Evolutionary conservation across 257 asterid species (phyloP).

Genomic region (Solanum commersonii): DNA sequence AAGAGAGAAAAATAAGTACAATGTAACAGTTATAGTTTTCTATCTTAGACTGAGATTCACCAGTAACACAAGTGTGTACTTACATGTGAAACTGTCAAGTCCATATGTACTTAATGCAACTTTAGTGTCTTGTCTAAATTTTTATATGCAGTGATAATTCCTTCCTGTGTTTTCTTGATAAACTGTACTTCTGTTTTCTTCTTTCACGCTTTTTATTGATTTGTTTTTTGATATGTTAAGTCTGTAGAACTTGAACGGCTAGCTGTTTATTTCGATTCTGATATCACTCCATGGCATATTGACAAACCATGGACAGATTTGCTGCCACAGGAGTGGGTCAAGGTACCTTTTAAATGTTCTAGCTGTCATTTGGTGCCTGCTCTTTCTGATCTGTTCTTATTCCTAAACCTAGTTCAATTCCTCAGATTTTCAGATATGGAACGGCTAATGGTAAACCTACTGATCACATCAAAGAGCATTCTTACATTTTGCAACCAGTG

Average conservation of each 20-base stretch:
- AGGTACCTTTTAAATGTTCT: slow-evolving; percentile 42
- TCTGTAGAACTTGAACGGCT: slow-evolving; percentile 81
- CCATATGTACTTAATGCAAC: background rate
- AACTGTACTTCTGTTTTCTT: background rate
- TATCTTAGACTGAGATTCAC: background rate
- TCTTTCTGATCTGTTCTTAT: slow-evolving; percentile 6
- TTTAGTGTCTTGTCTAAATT: background rate
- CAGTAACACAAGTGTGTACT: background rate
- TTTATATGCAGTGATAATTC: background rate
- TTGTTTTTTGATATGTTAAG: slow-evolving; percentile 31
- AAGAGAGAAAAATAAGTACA: background rate
- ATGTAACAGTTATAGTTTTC: background rate
- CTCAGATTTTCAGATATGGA: slow-evolving; percentile 80
- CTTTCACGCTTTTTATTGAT: slow-evolving; percentile 2
- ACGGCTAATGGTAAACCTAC: slow-evolving; percentile 75
- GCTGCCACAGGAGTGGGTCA: slow-evolving; percentile 74
- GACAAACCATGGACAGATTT: slow-evolving; percentile 77
- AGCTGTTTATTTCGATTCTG: slow-evolving; percentile 87
- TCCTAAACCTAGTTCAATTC: slow-evolving; percentile 8
- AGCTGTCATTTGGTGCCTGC: background rate
- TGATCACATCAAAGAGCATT: slow-evolving; percentile 36
- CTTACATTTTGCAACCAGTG: slow-evolving; percentile 80
- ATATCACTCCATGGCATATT: slow-evolving; percentile 64
- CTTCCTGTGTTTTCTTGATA: background rate
- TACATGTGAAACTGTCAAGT: background rate